These are phyloP conservation scores for Physcia stellaris DNA, from an alignment of 495 filamentous ascomycete species.

Conservation along the genomic window DNA sequence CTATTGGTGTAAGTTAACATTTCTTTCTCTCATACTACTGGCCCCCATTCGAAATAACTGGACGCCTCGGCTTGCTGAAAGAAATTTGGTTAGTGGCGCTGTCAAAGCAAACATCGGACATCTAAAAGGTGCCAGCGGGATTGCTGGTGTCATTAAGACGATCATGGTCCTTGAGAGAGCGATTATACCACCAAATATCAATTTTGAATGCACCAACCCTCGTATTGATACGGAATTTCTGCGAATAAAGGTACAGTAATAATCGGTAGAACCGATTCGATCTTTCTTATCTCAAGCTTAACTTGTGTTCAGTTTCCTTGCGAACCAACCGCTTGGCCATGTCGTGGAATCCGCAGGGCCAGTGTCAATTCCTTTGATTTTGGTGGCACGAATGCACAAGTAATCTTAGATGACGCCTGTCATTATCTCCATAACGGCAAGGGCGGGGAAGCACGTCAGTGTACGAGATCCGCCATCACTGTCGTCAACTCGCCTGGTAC, in stretches of 20 bases:
- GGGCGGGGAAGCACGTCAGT: too few species aligned
- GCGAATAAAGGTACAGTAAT: constrained; percentile 3
- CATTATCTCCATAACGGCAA: too few species aligned
- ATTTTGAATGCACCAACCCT: constrained; percentile 31
- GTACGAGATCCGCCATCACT: too few species aligned
- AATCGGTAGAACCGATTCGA: neutral
- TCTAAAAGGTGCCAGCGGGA: constrained; percentile 11
- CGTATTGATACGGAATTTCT: constrained; percentile 5
- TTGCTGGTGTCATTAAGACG: constrained; percentile 32
- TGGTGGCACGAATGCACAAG: constrained; percentile 43
- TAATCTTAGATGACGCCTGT: constrained; percentile 31
- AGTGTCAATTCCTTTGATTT: constrained; percentile 49
- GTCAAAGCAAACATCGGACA: too few species aligned
- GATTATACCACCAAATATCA: constrained; percentile 34
- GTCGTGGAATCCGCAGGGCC: constrained; percentile 28
- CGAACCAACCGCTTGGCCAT: neutral
- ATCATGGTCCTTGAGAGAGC: constrained; percentile 30
- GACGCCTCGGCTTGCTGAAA: too few species aligned
- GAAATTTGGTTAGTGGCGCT: too few species aligned
- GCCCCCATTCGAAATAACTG: too few species aligned
- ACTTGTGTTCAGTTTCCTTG: constrained; percentile 2
- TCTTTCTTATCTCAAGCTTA: neutral
- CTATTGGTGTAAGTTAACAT: too few species aligned
- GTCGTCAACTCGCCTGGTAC: too few species aligned
- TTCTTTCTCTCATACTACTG: too few species aligned